Base-by-base conservation (phyloP, 805 yeast genomes). In the Komagataella populi region DNA sequence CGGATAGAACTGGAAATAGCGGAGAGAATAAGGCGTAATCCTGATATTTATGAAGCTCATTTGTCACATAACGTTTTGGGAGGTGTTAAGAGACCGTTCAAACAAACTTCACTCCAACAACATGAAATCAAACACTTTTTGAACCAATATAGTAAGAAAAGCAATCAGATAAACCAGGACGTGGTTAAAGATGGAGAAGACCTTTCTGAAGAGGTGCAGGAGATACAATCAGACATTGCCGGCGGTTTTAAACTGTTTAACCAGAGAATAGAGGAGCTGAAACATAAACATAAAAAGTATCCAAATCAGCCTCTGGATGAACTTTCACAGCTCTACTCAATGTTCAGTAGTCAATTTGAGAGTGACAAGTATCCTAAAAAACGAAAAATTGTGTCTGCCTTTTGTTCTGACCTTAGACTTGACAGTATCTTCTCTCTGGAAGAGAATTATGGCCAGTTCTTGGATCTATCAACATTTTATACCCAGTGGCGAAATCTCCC, bases 1-100 rank as follows among this genome's bases (percentile, higher is more conserved):
- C 66, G 78, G 2, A 73, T 91, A 3, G 95, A 90, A 58, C 59
- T 66, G 24, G 87, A 87, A 0, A 71, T 88, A 0, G 64, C 83
- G 0, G 74, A 73, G 48, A 68, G 97, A 50, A 66, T 88, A 3
- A 69, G 71, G 49, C 60, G 80, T 52, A 83, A 85, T 58, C 89
- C 91, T 0, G 70, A 67, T 16, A 53, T 86, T 2, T 71, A 76
- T 45, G 73, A 43, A 52, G 6, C 53, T 52, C 10, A 57, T 57
- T 12, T 49, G 54, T 50, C 58, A 50, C 58, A 66, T 55, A 61
- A 61, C 2, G 63, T 69, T 18, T 59, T 66, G 48, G 62, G 56
- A 4, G 63, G 61, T 39, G 66, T 66, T 51, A 70, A 71, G 50
- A 65, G 78, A 55, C 67, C 81, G 0, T 65, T 63, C 16, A 71